Conservation (phyloP, 2,329 filamentous ascomycete species). For the Ophiostoma novo-ulmi region DNA sequence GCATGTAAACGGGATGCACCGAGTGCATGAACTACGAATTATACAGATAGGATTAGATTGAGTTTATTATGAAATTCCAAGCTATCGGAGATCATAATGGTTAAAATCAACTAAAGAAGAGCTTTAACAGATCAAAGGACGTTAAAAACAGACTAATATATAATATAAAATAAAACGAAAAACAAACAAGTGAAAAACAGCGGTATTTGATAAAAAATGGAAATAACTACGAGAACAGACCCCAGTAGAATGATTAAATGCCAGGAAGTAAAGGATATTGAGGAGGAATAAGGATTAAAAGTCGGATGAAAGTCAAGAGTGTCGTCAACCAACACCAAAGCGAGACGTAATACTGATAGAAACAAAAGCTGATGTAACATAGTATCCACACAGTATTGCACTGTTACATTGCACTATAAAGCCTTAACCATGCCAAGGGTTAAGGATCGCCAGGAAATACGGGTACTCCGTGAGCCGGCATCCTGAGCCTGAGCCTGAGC, state of each 20-base stretch:
- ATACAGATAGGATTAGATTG: background rate
- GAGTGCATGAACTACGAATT: background rate
- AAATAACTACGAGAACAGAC: background rate
- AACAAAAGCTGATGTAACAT: background rate
- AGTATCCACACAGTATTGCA: constrained; percentile 1
- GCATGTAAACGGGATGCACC: background rate
- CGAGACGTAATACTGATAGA: background rate
- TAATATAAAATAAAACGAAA: background rate
- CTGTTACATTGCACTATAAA: background rate
- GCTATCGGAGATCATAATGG: background rate
- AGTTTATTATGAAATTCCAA: background rate
- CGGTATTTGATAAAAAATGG: background rate
- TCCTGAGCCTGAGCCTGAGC: background rate
- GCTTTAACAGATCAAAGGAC: background rate
- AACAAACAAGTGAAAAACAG: background rate
- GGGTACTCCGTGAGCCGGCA: constrained; percentile 6
- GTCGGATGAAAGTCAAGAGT: background rate
- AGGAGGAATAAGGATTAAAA: background rate
- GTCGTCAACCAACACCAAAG: background rate
- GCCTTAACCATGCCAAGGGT: background rate
- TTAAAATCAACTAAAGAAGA: background rate
- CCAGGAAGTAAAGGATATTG: background rate
- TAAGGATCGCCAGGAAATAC: constrained; percentile 1
- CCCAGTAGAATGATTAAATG: background rate
- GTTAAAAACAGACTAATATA: background rate